Percentiles rank a stretch among this genome's conserved stretches.
Conservation (phyloP, 768 basidiomycete species). For the Tylopilus rubrobrunneus region DNA sequence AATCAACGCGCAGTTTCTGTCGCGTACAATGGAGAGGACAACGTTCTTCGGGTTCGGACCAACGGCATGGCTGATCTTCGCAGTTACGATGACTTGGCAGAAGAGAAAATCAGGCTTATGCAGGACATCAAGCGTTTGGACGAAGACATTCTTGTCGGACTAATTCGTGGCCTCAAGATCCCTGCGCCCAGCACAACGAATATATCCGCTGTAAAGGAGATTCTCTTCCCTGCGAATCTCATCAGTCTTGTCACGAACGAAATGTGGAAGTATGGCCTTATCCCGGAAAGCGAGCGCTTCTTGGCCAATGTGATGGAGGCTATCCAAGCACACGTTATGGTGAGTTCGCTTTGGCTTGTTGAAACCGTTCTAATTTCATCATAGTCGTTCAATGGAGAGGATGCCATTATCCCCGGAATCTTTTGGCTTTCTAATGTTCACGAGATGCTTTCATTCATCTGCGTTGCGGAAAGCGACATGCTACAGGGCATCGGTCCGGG, state of each 20-base stretch:
- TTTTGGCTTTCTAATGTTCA: constrained; percentile 99
- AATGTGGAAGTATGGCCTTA: constrained; percentile 99
- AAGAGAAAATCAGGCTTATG: constrained; percentile 93
- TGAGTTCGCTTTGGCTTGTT: constrained; percentile 37
- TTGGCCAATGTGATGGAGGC: constrained; percentile 98
- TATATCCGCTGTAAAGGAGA: constrained; percentile 93
- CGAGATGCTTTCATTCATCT: constrained; percentile 98
- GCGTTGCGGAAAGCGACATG: constrained; percentile 98
- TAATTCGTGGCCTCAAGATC: constrained; percentile 90
- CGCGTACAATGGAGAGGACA: constrained; percentile 81
- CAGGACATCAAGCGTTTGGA: constrained; percentile 87
- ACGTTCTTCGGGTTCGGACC: constrained; percentile 57
- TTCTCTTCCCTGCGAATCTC: constrained; percentile 97
- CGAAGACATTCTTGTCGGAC: constrained; percentile 87
- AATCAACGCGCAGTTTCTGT: constrained; percentile 87
- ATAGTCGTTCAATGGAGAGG: constrained; percentile 88
- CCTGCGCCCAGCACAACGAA: constrained; percentile 86
- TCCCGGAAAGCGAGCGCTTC: constrained; percentile 95
- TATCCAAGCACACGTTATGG: constrained; percentile 97
- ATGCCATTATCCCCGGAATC: constrained; percentile 92
- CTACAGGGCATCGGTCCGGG: constrained; percentile 96
- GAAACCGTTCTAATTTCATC: constrained; percentile 5
- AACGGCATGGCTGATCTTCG: constrained; percentile 70
- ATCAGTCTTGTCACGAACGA: constrained; percentile 98
- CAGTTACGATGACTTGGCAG: constrained; percentile 82